A percentile compares a stretch with the other conserved stretches of the same genome.
phyloP scores from a whole-genome alignment of 2,329 filamentous ascomycete species.

The Pseudocercospora cruenta region DNA sequence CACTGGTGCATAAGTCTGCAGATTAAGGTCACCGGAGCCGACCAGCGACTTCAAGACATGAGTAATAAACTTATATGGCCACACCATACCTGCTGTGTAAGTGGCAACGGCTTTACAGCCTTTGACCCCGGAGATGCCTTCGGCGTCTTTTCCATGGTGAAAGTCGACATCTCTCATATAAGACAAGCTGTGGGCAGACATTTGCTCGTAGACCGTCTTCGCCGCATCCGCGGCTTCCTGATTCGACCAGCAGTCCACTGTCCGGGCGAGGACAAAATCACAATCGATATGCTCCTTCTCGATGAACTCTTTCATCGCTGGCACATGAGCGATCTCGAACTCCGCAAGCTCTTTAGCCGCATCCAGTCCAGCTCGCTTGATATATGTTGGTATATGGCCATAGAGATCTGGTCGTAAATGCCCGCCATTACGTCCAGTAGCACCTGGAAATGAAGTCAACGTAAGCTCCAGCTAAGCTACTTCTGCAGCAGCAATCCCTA shows the following conservation, averaged over 20 bases:
- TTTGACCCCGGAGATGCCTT: conserved; percentile 37
- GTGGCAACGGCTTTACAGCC: conserved; percentile 37
- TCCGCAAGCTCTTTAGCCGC: conserved; percentile 31
- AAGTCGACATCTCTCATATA: conserved; percentile 36
- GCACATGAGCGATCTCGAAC: conserved; percentile 37
- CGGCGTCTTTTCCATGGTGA: conserved; percentile 19
- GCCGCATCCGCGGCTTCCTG: conserved; percentile 38
- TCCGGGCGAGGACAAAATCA: conserved; percentile 46
- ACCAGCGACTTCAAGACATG: conserved; percentile 67
- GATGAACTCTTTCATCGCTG: conserved; percentile 40
- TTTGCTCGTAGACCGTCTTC: conserved; percentile 36
- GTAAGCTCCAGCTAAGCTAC: neutral
- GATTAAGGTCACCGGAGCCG: conserved; percentile 59
- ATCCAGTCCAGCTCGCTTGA: conserved; percentile 27
- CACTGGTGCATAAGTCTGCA: conserved; percentile 73
- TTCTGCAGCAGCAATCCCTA: neutral
- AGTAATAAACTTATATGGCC: conserved; percentile 79
- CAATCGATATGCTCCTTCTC: conserved; percentile 45
- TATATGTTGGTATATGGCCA: conserved; percentile 40
- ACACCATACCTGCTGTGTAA: conserved; percentile 64
- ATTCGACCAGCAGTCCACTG: conserved; percentile 43
- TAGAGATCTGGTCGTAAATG: conserved; percentile 48
- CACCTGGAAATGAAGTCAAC: conserved; percentile 7
- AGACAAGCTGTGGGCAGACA: conserved; percentile 34
- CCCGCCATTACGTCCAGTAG: conserved; percentile 20